phyloP scores from a whole-genome alignment of 768 basidiomycete species.

The Coprinopsis sp. region DNA sequence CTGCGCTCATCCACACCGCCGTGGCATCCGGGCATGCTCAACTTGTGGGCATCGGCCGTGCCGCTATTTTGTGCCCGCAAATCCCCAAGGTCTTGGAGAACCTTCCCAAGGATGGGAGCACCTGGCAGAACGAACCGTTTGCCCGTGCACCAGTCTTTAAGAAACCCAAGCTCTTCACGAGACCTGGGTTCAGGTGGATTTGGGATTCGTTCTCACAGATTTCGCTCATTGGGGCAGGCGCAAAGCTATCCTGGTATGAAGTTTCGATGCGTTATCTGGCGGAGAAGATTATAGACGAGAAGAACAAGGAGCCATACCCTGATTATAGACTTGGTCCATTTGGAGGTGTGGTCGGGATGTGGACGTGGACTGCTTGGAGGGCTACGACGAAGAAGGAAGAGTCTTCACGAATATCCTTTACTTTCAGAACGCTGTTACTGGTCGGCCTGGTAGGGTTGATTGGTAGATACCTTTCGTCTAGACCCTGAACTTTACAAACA shows the following conservation, averaged over 20 bases:
- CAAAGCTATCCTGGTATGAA: slow-evolving; percentile 62
- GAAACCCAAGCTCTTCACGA: slow-evolving; percentile 12
- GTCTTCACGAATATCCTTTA: not conserved
- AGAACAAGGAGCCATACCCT: slow-evolving; percentile 3
- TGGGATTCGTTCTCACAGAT: slow-evolving; percentile 39
- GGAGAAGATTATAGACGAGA: slow-evolving; percentile 4
- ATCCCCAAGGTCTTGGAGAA: slow-evolving; percentile 42
- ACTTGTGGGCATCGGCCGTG: slow-evolving; percentile 73
- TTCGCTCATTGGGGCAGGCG: slow-evolving; percentile 61
- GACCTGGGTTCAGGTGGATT: slow-evolving; percentile 21
- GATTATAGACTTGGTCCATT: slow-evolving; percentile 31
- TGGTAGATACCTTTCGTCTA: not conserved
- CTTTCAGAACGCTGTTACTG: no score
- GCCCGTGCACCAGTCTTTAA: slow-evolving; percentile 32
- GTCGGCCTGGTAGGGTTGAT: no score
- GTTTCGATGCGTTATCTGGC: slow-evolving; percentile 54
- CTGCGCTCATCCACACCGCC: slow-evolving; percentile 48
- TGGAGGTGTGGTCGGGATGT: slow-evolving; percentile 40
- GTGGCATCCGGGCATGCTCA: slow-evolving; percentile 57
- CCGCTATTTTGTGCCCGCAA: slow-evolving; percentile 57
- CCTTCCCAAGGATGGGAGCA: slow-evolving; percentile 14
- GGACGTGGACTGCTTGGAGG: slow-evolving; percentile 33
- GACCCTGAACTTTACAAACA: not conserved
- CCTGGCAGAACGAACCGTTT: slow-evolving; percentile 31
- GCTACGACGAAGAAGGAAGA: not conserved